Base-by-base conservation (phyloP, 2,329 filamentous ascomycete genomes). In the Exophiala xenobiotica region DNA sequence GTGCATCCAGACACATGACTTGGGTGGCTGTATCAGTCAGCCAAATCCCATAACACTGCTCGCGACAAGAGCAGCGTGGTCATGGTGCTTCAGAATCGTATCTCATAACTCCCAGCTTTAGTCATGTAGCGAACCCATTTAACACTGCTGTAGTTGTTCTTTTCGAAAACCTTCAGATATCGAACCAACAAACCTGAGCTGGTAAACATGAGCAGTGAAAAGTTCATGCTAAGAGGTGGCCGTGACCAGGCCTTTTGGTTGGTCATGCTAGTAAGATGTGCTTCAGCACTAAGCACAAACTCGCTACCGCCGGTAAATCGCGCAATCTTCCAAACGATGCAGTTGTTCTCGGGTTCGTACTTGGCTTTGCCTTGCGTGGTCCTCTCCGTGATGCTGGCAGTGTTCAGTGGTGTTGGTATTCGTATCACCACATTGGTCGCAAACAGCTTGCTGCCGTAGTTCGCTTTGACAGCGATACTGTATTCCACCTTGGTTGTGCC, bases 61-160 rank as follows among this genome's bases (percentile, higher is more conserved):
- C 5, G 29, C 22, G 6, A 23, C 5, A 24, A 6, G 22, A n/a
- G 38, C 19, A 24, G 22, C 2, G 2, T 40, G 18, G n/a, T 14
- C 31, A 46, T 37, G 19, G 33, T 16, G 7, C 16, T 33, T 56
- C 35, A 62, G 33, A 62, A 95, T 86, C 90, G 80, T 68, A 99
- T 96, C 74, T 99, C 93, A 71, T 99, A 99, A 70, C 90, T 96
- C 22, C 93, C 93, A 12, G 92, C 93, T 61, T 92, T 84, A 14
- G 93, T 99, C 93, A 99, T 97, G 72, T 99, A 99, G 63, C 93
- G 79, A 63, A 99, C 93, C 93, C 93, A 99, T 72, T 99, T 99
- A 42, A 99, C 93, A 67, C 90, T 96, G 57, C 88, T 95, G 70
- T 99, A 99, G 71, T 97, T 97, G 71, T 83, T 93, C 83, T 99